These are phyloP conservation scores for Chlorella variabilis DNA, from an alignment of 163 green algal genomes.

Conservation along the genomic window DNA sequence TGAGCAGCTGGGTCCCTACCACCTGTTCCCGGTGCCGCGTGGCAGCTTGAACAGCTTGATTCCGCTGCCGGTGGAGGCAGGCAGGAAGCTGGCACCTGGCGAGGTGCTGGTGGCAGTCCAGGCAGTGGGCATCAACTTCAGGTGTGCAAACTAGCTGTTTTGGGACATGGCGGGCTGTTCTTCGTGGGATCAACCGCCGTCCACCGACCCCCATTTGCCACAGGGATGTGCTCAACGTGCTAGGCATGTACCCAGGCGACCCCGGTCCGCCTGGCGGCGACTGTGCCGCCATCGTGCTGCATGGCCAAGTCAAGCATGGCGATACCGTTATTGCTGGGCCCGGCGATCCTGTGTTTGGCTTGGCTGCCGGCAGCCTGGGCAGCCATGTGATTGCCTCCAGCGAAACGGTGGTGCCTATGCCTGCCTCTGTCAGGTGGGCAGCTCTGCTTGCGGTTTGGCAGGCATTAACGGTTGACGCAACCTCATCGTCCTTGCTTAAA, in stretches of 20 bases:
- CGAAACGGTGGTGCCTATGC: conserved; percentile 64
- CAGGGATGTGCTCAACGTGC: conserved; percentile 71
- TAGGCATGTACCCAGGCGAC: conserved; percentile 87
- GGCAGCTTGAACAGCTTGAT: conserved; percentile 72
- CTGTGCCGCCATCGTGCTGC: conserved; percentile 74
- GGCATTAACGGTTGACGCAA: not conserved
- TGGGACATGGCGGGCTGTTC: too few species aligned
- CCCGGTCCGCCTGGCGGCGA: conserved; percentile 83
- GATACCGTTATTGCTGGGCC: conserved; percentile 46
- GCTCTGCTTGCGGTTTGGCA: not conserved
- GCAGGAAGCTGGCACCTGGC: not conserved
- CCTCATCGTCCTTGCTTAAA: too few species aligned
- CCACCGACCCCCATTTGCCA: too few species aligned
- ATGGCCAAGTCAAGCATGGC: conserved; percentile 30
- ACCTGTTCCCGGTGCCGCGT: conserved; percentile 64
- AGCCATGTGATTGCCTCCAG: conserved; percentile 56
- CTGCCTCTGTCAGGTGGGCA: conserved; percentile 37
- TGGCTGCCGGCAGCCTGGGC: conserved; percentile 59
- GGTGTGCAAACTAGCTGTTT: conserved; percentile 3
- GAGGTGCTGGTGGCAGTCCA: conserved; percentile 47
- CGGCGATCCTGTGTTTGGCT: conserved; percentile 61
- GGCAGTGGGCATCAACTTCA: conserved; percentile 91
- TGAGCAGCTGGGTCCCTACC: conserved; percentile 40
- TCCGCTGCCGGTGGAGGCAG: conserved; percentile 36
- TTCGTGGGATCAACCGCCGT: too few species aligned